Percentiles rank a stretch among this genome's conserved stretches.
These are phyloP conservation scores for Xenoacremonium recifei DNA, from an alignment of 2,329 filamentous ascomycete genomes.

Conservation along the genomic window DNA sequence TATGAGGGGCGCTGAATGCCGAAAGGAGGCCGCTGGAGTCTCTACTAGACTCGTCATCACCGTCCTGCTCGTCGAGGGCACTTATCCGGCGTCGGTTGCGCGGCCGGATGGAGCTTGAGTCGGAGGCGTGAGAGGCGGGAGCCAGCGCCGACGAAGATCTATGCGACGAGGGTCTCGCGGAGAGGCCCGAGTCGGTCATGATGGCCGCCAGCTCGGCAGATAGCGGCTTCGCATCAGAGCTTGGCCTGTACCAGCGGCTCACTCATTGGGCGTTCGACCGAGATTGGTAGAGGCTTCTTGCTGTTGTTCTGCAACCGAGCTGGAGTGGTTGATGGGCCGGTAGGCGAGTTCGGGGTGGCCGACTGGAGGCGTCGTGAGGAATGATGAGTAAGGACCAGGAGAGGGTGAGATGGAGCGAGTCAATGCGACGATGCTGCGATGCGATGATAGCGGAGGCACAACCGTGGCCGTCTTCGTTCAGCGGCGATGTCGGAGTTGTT, in stretches of 20 bases:
- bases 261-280: constrained; percentile 17
- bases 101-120: constrained; percentile 42
- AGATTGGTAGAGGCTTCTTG: neutral
- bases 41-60: constrained; percentile 15
- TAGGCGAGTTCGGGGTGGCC: neutral
- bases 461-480: too few relatives aligned
- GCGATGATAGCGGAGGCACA: too few relatives aligned
- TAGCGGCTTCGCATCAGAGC: constrained; percentile 33
- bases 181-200: constrained; percentile 35
- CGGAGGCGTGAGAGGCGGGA: constrained; percentile 40
- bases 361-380: neutral
- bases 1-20: constrained; percentile 35
- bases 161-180: constrained; percentile 32
- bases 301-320: neutral
- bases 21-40: constrained; percentile 29
- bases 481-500: too few relatives aligned
- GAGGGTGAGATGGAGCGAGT: neutral
- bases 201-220: constrained; percentile 32
- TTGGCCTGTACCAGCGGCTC: constrained; percentile 16
- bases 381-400: constrained; percentile 15
- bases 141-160: constrained; percentile 47
- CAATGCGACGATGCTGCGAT: neutral
- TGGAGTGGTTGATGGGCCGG: neutral
- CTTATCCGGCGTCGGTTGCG: constrained; percentile 49
- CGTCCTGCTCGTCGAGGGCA: constrained; percentile 25